Base-by-base conservation (phyloP, 805 yeast genomes). In the Starmerella bacillaris region DNA sequence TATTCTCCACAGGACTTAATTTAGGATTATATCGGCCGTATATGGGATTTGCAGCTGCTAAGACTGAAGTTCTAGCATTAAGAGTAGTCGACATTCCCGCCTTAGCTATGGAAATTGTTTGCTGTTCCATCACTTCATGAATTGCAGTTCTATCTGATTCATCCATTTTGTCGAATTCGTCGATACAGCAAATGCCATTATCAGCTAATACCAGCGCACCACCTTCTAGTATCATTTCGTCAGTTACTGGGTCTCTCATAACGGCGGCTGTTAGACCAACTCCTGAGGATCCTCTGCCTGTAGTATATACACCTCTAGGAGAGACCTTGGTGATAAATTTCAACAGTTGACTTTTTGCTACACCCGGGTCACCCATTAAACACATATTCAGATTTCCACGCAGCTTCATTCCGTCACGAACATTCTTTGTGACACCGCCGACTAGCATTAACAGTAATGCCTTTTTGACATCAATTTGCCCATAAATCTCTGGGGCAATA, bases 61-160 rank as follows among this genome's bases (percentile, higher is more conserved):
- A 60, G 41, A 89, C 79, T 4, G 95, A 84, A 0, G 96, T 71
- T 55, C 98, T 70, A 5, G 98, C 98, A 54, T 89, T 89, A 47
- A 89, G 64, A 2, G 95, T 80, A 7, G 98, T 89, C 43, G 89
- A 79, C 48, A 89, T 89, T 46, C 98, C 98, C 3, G 98, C 98
- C 58, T 89, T 89, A 29, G 95, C 79, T 39, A 89, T 89, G 17
- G 94, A 79, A 39, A 89, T 89, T 2, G 98, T 89, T 58, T 89
- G 98, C 57, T 89, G 98, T 60, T 89, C 98, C 98, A 89, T 89
- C 22, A 89, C 98, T 64, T 86, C 98, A 58, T 86, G 96, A 51
- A 89, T 89, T 2, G 96, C 96, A 0, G 96, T 89, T 51, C 98
- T 68, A 59, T 89, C 98, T 43, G 68, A 60, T 56, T 89, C 98